A percentile compares a stretch with the other conserved stretches of the same genome.
These are phyloP conservation scores for Clavispora santaluciae DNA, from an alignment of 805 yeast species.

Conservation along the genomic window DNA sequence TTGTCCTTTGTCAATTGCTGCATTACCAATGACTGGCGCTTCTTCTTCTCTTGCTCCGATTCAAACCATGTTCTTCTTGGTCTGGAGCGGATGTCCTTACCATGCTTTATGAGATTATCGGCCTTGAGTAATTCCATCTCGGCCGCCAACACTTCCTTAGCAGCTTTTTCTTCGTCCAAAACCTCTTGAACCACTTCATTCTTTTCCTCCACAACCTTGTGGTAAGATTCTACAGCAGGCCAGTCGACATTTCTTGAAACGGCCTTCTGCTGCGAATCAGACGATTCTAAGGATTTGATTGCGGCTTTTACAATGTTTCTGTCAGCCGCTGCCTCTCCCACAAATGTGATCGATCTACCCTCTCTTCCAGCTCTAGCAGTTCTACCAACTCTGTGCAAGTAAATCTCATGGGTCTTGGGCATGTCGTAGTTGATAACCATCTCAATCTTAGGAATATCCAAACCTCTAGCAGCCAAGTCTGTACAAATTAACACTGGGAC, in stretches of 20 bases:
- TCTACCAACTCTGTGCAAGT: conserved; percentile 97
- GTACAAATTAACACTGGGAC: conserved; percentile 93
- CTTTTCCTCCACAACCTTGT: conserved; percentile 57
- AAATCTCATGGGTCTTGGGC: conserved; percentile 89
- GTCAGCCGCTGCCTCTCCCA: conserved; percentile 86
- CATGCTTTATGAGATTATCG: conserved; percentile 73
- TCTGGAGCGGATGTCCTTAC: conserved; percentile 77
- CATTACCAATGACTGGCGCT: conserved; percentile 31
- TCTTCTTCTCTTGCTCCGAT: conserved; percentile 49
- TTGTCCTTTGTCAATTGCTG: conserved; percentile 44
- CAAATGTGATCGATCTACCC: conserved; percentile 89
- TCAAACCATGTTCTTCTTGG: conserved; percentile 98
- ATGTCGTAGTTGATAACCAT: conserved; percentile 91
- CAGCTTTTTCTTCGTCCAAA: conserved; percentile 80
- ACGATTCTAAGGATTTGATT: conserved; percentile 55
- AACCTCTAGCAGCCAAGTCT: conserved; percentile 97
- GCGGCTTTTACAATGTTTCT: conserved; percentile 89
- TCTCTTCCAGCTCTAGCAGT: conserved; percentile 99
- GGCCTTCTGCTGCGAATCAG: conserved; percentile 44
- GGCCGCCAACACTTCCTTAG: conserved; percentile 79
- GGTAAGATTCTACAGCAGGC: conserved; percentile 70
- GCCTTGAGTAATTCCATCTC: conserved; percentile 89
- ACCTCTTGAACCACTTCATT: conserved; percentile 65
- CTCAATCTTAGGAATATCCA: conserved; percentile 97
- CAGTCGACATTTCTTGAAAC: conserved; percentile 92